Conservation (phyloP, 1,139 yeast species). For the Pichia sp. region DNA sequence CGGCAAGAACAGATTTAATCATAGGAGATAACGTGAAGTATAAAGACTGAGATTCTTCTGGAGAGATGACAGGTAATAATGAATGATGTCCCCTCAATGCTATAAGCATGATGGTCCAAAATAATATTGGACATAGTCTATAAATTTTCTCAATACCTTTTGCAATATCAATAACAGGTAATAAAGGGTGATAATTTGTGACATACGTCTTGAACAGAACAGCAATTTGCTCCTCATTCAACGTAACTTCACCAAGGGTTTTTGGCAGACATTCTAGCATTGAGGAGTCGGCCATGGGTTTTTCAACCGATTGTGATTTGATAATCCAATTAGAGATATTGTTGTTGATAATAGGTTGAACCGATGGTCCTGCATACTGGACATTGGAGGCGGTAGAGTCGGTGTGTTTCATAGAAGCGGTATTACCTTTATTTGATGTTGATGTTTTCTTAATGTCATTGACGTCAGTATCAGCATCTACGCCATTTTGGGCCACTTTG, state of each 20-base stretch:
- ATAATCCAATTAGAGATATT: conserved; percentile 3
- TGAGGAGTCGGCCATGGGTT: conserved; percentile 8
- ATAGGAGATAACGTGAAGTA: conserved; percentile 54
- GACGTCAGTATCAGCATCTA: too few relatives aligned
- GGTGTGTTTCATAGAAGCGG: too few relatives aligned
- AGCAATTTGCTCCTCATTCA: conserved; percentile 53
- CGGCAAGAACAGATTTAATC: conserved; percentile 72
- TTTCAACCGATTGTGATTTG: conserved; percentile 14
- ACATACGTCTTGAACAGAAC: conserved; percentile 67
- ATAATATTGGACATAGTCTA: conserved; percentile 73
- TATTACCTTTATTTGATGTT: too few relatives aligned
- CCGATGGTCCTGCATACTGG: neutral
- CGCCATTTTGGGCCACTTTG: neutral
- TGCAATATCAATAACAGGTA: conserved; percentile 78
- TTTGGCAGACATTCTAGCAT: conserved; percentile 47
- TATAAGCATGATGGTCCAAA: conserved; percentile 89
- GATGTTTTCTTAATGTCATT: too few relatives aligned
- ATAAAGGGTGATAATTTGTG: conserved; percentile 65
- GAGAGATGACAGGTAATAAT: conserved; percentile 23
- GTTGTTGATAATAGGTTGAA: neutral
- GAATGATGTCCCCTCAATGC: conserved; percentile 52
- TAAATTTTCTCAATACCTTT: conserved; percentile 80
- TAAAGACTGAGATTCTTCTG: conserved; percentile 29
- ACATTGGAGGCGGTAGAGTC: too few relatives aligned
- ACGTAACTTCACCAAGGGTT: conserved; percentile 54